These are phyloP conservation scores for Scheffersomyces quercinus DNA, from an alignment of 1,139 yeast genomes.

Conservation along the genomic window DNA sequence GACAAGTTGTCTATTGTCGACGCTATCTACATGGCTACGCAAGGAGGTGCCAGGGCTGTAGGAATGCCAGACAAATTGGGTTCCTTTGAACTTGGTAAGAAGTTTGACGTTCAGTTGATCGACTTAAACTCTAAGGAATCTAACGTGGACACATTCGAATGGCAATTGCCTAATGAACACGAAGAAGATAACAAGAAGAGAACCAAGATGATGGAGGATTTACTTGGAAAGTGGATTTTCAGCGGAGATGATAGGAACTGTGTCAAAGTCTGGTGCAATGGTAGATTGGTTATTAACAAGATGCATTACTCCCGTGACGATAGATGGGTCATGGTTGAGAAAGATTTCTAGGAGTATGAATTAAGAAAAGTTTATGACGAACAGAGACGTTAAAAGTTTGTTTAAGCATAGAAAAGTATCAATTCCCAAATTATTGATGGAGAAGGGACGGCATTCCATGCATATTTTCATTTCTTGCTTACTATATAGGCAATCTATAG, in stretches of 20 bases:
- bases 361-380: no score
- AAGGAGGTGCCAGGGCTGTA: slow-evolving; percentile 87
- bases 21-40: slow-evolving; percentile 77
- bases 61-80: slow-evolving; percentile 63
- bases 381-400: no score
- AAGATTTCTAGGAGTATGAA: not conserved
- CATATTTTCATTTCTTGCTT: no score
- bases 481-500: no score
- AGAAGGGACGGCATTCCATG: no score
- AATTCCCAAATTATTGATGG: no score
- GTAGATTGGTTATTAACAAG: slow-evolving; percentile 57
- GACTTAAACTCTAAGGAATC: slow-evolving; percentile 55
- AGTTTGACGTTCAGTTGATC: slow-evolving; percentile 81
- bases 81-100: slow-evolving; percentile 70
- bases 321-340: slow-evolving; percentile 10
- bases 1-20: slow-evolving; percentile 65
- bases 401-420: no score
- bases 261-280: slow-evolving; percentile 78
- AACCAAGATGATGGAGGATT: slow-evolving; percentile 41
- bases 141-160: slow-evolving; percentile 70
- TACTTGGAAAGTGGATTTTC: slow-evolving; percentile 90
- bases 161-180: slow-evolving; percentile 50
- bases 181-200: not conserved
- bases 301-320: slow-evolving; percentile 6
- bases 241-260: slow-evolving; percentile 94